These are phyloP conservation scores for Aspergillus caelatus DNA, from an alignment of 2,329 filamentous ascomycete genomes.

Conservation along the genomic window DNA sequence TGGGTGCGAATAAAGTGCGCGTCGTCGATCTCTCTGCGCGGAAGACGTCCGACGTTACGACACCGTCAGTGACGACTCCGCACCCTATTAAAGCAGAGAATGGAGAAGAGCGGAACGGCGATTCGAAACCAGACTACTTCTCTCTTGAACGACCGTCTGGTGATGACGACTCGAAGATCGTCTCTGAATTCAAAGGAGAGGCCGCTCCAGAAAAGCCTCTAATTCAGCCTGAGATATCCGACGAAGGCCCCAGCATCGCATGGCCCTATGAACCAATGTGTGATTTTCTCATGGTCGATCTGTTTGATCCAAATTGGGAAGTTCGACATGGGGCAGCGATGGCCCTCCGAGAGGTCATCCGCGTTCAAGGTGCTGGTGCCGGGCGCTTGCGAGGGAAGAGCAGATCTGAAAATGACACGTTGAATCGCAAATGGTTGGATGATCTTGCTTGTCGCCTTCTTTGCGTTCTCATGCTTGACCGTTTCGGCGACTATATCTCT, in stretches of 20 bases:
- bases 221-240: slow-evolving; percentile 74
- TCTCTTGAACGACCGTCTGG: slow-evolving; percentile 77
- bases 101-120: slow-evolving; percentile 61
- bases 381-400: slow-evolving; percentile 74
- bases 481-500: slow-evolving; percentile 96
- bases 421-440: slow-evolving; percentile 87
- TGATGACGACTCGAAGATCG: slow-evolving; percentile 89
- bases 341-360: slow-evolving; percentile 86
- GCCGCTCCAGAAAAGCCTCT: slow-evolving; percentile 81
- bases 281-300: slow-evolving; percentile 88
- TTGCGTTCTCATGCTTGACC: slow-evolving; percentile 95
- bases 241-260: slow-evolving; percentile 68
- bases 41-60: slow-evolving; percentile 66
- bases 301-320: slow-evolving; percentile 95
- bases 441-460: slow-evolving; percentile 93
- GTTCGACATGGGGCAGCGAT: slow-evolving; percentile 94
- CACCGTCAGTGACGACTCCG: slow-evolving; percentile 55
- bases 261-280: slow-evolving; percentile 96
- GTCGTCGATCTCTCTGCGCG: slow-evolving; percentile 83
- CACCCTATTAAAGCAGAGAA: slow-evolving; percentile 64
- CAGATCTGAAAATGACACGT: slow-evolving; percentile 71
- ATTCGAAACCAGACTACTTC: slow-evolving; percentile 80
- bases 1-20: slow-evolving; percentile 84
- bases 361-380: slow-evolving; percentile 87
- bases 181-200: slow-evolving; percentile 92